Percentiles rank a stretch among this genome's conserved stretches.
phyloP scores from a whole-genome alignment of 306 rosid species.

The Fragaria vesca region DNA sequence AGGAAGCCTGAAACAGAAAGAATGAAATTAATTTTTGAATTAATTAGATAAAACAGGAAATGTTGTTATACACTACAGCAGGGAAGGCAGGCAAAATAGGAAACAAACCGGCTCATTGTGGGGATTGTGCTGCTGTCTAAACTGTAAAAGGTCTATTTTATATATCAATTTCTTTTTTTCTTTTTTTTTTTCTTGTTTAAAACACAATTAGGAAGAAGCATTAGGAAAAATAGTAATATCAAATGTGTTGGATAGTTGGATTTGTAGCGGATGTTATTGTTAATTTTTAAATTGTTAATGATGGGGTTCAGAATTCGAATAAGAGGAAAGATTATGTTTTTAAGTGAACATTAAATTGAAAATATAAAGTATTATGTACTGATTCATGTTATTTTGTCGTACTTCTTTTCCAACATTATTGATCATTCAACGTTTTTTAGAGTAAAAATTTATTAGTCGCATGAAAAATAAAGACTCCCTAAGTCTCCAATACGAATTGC shows the following conservation, averaged over 20 bases:
- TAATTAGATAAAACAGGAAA: neutral
- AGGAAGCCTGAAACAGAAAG: neutral
- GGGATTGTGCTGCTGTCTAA: neutral
- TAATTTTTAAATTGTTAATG: neutral
- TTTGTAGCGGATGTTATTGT: neutral
- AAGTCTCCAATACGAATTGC: neutral
- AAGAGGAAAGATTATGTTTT: neutral
- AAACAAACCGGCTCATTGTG: neutral
- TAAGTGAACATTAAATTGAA: no score
- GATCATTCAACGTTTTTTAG: neutral
- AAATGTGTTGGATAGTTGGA: neutral
- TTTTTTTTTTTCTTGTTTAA: neutral
- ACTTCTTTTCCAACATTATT: neutral
- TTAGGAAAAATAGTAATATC: neutral
- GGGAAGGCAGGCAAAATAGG: neutral
- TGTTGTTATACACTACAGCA: conserved; percentile 7
- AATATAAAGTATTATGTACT: no score
- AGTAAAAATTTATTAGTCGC: neutral
- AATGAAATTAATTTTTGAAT: neutral
- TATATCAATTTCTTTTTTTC: neutral
- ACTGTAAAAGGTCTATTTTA: neutral
- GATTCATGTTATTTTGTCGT: no score
- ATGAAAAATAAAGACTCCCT: neutral
- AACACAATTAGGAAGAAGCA: neutral
- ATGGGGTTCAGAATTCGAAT: no score